Conservation (phyloP, 768 basidiomycete species). For the Ramaria sp. region DNA sequence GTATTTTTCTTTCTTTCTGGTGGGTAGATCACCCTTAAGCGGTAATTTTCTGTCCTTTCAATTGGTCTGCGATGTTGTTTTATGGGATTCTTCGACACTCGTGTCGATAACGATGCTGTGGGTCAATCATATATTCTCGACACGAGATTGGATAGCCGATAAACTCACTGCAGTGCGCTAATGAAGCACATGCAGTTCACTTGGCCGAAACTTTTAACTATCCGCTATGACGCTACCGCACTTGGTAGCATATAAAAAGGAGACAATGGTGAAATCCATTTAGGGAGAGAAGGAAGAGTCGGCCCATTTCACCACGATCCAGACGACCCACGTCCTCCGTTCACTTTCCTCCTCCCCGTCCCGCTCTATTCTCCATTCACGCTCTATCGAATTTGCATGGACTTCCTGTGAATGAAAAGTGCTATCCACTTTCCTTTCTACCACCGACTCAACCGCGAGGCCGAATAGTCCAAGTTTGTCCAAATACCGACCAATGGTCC, state of each 20-base stretch:
- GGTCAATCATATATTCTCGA: too few species aligned
- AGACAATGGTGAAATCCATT: too few species aligned
- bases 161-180: too few species aligned
- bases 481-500: slow-evolving; percentile 57
- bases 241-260: too few species aligned
- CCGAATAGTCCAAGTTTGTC: slow-evolving; percentile 25
- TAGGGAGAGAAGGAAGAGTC: too few species aligned
- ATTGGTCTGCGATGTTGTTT: not conserved
- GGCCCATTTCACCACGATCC: slow-evolving; percentile 46
- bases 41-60: not conserved
- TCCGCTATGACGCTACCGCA: too few species aligned
- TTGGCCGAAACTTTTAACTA: too few species aligned
- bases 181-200: too few species aligned
- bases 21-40: not conserved
- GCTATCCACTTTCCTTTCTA: slow-evolving; percentile 1
- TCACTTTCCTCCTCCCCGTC: slow-evolving; percentile 56
- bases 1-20: not conserved
- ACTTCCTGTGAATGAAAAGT: not conserved
- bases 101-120: too few species aligned
- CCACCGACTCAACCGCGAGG: slow-evolving; percentile 21
- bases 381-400: slow-evolving; percentile 19
- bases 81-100: too few species aligned
- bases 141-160: too few species aligned
- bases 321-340: slow-evolving; percentile 61
- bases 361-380: slow-evolving; percentile 35